Percentiles rank a stretch among this genome's conserved stretches.
Conservation (phyloP, 192 early-diverging fungal species). For the Umbelopsis isabellina region DNA sequence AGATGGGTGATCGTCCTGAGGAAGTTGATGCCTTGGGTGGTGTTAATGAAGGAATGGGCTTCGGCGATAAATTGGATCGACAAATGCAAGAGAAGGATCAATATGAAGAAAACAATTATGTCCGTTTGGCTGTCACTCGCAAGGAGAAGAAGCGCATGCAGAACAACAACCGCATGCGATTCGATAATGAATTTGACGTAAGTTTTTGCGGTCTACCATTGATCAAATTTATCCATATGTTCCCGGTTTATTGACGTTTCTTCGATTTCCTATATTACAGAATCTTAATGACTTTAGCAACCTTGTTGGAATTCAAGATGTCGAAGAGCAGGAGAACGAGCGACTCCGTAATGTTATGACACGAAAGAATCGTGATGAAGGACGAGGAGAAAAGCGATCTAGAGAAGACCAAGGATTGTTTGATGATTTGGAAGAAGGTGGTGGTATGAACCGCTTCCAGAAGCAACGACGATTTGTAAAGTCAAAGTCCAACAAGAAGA, state of each 20-base stretch:
- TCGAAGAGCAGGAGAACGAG: conserved; percentile 49
- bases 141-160: conserved; percentile 76
- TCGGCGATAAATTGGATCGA: conserved; percentile 59
- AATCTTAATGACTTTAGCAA: conserved; percentile 61
- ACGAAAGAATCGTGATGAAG: conserved; percentile 44
- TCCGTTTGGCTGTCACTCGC: conserved; percentile 68
- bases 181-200: conserved; percentile 88
- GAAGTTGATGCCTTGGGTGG: conserved; percentile 72
- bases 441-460: conserved; percentile 18
- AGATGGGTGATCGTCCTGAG: conserved; percentile 89
- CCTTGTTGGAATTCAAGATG: conserved; percentile 51
- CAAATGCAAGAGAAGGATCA: conserved; percentile 63
- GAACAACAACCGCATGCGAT: conserved; percentile 55
- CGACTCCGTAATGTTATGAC: conserved; percentile 50
- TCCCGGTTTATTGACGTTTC: background rate
- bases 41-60: conserved; percentile 66
- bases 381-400: conserved; percentile 24
- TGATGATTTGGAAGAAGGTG: background rate
- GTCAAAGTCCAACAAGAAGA: conserved; percentile 14
- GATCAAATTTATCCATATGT: too few species aligned
- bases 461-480: conserved; percentile 9
- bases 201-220: background rate
- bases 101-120: conserved; percentile 92
- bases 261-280: conserved; percentile 26
- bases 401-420: conserved; percentile 10